Conservation (phyloP, 495 filamentous ascomycete genomes). For the Podospora bellae-mahoneyi region DNA sequence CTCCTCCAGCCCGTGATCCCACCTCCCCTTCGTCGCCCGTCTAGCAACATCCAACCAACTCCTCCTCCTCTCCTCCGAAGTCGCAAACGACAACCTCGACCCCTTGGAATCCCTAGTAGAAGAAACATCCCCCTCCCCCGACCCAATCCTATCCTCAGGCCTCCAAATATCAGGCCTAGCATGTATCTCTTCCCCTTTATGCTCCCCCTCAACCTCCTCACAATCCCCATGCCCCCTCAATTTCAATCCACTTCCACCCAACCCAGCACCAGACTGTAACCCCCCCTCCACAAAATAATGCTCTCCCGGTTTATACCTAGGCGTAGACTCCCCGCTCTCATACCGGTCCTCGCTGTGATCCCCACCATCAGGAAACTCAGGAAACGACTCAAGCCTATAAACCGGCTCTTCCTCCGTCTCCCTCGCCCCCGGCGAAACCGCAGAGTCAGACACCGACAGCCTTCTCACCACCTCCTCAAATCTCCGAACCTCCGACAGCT, state of each 20-base stretch:
- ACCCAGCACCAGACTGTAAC: not conserved
- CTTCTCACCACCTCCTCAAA: not conserved
- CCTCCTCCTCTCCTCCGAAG: not conserved
- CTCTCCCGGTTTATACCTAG: not conserved
- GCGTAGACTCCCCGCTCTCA: not conserved
- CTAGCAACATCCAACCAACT: not conserved
- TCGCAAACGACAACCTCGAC: not conserved
- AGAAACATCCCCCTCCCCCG: not conserved
- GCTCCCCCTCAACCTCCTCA: not conserved
- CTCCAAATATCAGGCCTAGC: not conserved
- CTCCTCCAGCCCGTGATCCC: not conserved
- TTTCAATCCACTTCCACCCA: not conserved
- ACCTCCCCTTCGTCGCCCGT: not conserved
- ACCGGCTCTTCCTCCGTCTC: not conserved
- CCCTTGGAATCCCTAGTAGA: not conserved
- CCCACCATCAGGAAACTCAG: not conserved
- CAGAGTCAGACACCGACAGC: not conserved
- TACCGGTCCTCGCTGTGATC: not conserved
- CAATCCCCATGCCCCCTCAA: conserved; percentile 6
- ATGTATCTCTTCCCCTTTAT: not conserved
- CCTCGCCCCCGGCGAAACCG: not conserved
- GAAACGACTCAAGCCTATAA: conserved; percentile 3
- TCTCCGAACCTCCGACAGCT: conserved; percentile 9
- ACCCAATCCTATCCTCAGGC: not conserved
- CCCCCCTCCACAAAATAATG: not conserved